Evolutionary conservation across 2,329 filamentous ascomycete species (phyloP).

Genomic region (Xylariaceae sp.): DNA sequence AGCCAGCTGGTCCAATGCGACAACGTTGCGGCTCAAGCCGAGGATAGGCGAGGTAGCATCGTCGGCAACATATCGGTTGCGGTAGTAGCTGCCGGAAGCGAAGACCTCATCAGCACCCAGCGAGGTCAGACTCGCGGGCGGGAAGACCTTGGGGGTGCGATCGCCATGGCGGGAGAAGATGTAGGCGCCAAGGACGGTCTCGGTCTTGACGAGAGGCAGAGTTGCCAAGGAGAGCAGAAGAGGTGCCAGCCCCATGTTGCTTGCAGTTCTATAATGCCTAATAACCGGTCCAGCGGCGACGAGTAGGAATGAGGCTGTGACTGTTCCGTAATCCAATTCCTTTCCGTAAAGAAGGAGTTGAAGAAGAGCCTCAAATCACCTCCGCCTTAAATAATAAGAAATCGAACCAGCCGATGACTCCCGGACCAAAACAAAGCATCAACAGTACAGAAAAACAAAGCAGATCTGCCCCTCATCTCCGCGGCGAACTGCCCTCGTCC

Average conservation of each 20-base stretch:
- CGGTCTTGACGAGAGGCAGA: constrained; percentile 37
- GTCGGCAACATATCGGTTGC: constrained; percentile 64
- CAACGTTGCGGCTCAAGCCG: constrained; percentile 60
- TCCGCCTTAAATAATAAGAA: no score
- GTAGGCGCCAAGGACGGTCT: constrained; percentile 75
- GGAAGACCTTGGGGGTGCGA: constrained; percentile 69
- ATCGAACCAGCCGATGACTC: no score
- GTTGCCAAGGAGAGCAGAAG: constrained; percentile 39
- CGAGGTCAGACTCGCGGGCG: constrained; percentile 68
- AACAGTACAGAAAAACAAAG: no score
- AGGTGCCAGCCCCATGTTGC: constrained; percentile 38
- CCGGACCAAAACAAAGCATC: no score
- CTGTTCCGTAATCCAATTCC: no score
- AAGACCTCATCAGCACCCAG: constrained; percentile 74
- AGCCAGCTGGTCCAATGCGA: constrained; percentile 64
- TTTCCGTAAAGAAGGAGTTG: no score
- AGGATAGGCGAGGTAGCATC: constrained; percentile 56
- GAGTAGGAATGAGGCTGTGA: neutral
- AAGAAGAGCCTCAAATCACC: no score
- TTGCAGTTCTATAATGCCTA: neutral
- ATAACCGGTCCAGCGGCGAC: neutral
- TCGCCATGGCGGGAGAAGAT: constrained; percentile 90
- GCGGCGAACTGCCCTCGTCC: no score
- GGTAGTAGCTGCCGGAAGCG: constrained; percentile 68
- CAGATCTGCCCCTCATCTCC: no score